A percentile compares a stretch with the other conserved stretches of the same genome.
Evolutionary conservation across 305 asterid species (phyloP).

Genomic region (Fraxinus nigra): DNA sequence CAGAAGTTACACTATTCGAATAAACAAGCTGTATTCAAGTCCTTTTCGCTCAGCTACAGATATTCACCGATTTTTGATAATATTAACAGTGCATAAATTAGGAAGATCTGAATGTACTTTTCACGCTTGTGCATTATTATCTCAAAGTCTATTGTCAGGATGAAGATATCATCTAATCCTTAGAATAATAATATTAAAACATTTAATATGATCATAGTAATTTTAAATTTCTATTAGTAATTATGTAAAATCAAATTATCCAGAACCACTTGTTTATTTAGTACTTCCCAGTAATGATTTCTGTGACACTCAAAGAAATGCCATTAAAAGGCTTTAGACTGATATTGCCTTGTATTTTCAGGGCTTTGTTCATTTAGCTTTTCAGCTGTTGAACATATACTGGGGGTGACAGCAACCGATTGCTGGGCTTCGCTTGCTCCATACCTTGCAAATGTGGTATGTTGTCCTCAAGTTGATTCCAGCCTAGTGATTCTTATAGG

Average conservation of each 20-base stretch:
- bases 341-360: conserved; percentile 12
- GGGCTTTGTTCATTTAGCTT: conserved; percentile 32
- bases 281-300: neutral
- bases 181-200: neutral
- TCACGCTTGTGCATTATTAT: neutral
- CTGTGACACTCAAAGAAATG: neutral
- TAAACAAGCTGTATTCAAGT: neutral
- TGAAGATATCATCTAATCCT: neutral
- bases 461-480: conserved; percentile 41
- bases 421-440: conserved; percentile 44
- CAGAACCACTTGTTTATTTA: neutral
- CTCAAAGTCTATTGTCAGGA: neutral
- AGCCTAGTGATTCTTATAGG: conserved; percentile 31
- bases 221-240: neutral
- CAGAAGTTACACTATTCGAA: neutral
- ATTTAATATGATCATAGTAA: neutral
- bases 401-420: conserved; percentile 31
- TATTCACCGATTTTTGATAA: neutral
- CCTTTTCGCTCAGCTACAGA: neutral
- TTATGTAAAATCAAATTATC: neutral
- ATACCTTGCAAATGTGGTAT: conserved; percentile 33
- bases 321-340: neutral
- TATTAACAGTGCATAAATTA: neutral
- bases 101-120: neutral
- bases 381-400: conserved; percentile 23